Percentiles rank a stretch among this genome's conserved stretches.
phyloP scores from a whole-genome alignment of 129 eudicot genomes.

The Flaveria robusta region DNA sequence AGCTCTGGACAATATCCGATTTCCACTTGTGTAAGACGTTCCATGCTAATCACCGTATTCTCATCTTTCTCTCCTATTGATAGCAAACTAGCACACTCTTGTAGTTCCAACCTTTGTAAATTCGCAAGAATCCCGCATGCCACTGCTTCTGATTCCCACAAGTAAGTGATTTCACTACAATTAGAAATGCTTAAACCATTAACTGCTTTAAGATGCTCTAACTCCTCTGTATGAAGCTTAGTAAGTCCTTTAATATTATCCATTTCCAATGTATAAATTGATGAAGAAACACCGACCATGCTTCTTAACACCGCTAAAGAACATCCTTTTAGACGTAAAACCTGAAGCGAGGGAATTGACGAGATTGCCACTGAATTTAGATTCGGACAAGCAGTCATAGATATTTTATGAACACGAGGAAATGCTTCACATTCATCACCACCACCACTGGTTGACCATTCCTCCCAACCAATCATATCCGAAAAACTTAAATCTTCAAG shows the following conservation, averaged over 20 bases:
- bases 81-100: not conserved
- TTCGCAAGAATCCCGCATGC: no score
- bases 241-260: no score
- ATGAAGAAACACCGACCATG: constrained; percentile 21
- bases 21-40: not conserved
- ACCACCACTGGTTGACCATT: constrained; percentile 9
- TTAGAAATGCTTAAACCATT: not conserved
- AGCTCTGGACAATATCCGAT: not conserved
- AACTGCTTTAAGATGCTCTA: no score
- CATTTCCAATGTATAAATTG: not conserved
- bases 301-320: constrained; percentile 10
- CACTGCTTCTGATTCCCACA: no score
- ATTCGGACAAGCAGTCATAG: not conserved
- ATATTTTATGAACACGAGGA: constrained; percentile 21
- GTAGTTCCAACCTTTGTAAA: no score
- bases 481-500: constrained; percentile 21
- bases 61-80: not conserved
- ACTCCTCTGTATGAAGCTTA: no score
- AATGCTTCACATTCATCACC: not conserved
- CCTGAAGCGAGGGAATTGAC: not conserved
- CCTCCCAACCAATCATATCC: constrained; percentile 13
- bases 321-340: constrained; percentile 9
- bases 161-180: no score
- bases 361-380: constrained; percentile 29
- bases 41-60: not conserved